Base-by-base conservation (phyloP, 306 rosid genomes). In the Morella rubra region DNA sequence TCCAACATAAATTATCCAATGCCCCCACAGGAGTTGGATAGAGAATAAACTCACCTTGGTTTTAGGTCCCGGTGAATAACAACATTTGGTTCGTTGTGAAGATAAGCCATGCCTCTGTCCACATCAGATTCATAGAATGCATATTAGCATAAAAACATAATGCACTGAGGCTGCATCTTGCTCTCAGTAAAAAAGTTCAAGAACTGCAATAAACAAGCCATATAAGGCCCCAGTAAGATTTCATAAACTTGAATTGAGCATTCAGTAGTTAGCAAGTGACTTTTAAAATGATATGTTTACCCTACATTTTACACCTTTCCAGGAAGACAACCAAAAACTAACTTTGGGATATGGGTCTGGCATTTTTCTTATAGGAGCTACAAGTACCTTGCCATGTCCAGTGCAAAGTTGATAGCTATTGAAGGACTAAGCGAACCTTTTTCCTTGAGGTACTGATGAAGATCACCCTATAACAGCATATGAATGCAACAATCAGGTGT, bases 61-160 rank as follows among this genome's bases (percentile, higher is more conserved):
- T 93, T 93, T 64, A 93, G 86, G 90, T 93, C 97, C 46, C 98
- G 85, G 82, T 93, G 98, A 86, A 93, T 77, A 47, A 93, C 84
- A 66, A 93, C 97, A 80, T 93, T 91, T 68, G 98, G 98, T 78
- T 93, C 98, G 47, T 87, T 93, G 91, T 93, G 98, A 82, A 93
- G 97, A 85, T 91, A 93, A 72, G 98, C 96, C 92, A 93, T 90
- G 75, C 98, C 98, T 85, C 98, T 93, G 87, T 15, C 56, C 76
- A 81, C 58, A 73, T 62, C 81, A 75, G 40, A 80, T 79, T 71
- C 50, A 71, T 75, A 84, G 44, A 41, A 70, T 51, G 55, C 65
- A 72, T 15, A 81, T 90, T 72, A 85, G 81, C 79, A 82, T 42
- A 58, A 59, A 37, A 18, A 64, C 73, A 73, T 76, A 70, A 79